phyloP scores from a whole-genome alignment of 2,329 filamentous ascomycete genomes.

The Gliomastix tumulicola region DNA sequence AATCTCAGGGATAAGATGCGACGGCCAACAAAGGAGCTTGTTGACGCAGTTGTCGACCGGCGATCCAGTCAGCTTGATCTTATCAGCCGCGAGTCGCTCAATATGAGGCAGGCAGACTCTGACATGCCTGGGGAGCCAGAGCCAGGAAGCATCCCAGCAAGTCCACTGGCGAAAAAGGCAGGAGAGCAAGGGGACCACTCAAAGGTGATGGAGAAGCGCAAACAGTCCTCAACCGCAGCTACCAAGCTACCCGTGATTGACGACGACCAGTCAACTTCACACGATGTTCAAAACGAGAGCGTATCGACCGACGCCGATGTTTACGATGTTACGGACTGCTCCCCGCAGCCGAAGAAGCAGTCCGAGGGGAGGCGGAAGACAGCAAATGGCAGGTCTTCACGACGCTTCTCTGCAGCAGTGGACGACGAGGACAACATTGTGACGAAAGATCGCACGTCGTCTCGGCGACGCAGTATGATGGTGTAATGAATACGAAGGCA shows the following conservation, averaged over 20 bases:
- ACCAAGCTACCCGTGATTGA: constrained; percentile 8
- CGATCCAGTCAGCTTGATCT: constrained; percentile 28
- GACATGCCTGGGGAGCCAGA: constrained; percentile 13
- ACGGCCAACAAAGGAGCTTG: constrained; percentile 67
- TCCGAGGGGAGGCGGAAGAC: constrained; percentile 11
- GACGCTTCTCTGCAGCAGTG: constrained; percentile 30
- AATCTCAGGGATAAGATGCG: constrained; percentile 80
- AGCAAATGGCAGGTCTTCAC: constrained; percentile 20
- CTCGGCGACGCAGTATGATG: constrained; percentile 53
- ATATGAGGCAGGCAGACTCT: constrained; percentile 24
- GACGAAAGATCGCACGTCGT: constrained; percentile 19
- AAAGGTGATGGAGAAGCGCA: constrained; percentile 27
- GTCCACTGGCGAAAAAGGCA: constrained; percentile 33
- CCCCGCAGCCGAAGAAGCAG: constrained; percentile 29
- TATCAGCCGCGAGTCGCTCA: constrained; percentile 12
- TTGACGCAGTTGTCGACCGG: constrained; percentile 61
- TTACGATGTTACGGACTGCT: constrained; percentile 47
- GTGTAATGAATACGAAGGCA: constrained; percentile 28
- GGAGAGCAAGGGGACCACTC: neutral
- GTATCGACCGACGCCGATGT: constrained; percentile 32
- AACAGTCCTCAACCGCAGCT: constrained; percentile 25
- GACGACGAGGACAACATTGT: constrained; percentile 19
- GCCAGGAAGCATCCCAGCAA: constrained; percentile 19
- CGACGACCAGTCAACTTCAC: constrained; percentile 7
- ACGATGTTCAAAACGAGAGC: constrained; percentile 8